Conservation (phyloP, 2,329 filamentous ascomycete genomes). For the Monilinia fructigena region DNA sequence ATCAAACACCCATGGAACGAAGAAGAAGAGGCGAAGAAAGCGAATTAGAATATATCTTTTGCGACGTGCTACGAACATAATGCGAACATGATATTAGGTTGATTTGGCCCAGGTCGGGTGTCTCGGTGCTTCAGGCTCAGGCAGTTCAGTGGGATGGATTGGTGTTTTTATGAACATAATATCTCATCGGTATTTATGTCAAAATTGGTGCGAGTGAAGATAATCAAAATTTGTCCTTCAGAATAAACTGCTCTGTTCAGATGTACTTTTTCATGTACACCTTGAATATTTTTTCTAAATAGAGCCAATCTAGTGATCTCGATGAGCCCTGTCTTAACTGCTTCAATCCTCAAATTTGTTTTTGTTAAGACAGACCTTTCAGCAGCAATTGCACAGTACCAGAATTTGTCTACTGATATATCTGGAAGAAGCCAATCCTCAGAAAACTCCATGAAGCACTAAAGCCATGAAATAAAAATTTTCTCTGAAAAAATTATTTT, state of each 20-base stretch:
- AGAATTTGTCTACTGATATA: background rate
- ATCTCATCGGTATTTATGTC: background rate
- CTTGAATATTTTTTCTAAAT: background rate
- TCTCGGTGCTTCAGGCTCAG: background rate
- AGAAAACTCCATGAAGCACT: background rate
- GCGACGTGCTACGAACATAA: slow-evolving; percentile 11
- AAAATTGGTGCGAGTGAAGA: background rate
- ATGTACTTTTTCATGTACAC: background rate
- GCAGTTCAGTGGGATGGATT: background rate
- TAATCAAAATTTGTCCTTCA: background rate
- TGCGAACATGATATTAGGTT: slow-evolving; percentile 5
- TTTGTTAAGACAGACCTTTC: too few species aligned
- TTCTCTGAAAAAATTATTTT: background rate
- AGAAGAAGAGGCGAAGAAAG: slow-evolving; percentile 41
- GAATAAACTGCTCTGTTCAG: too few species aligned
- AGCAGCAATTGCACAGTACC: background rate
- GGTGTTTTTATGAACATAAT: background rate
- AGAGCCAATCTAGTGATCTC: background rate
- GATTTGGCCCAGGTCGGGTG: background rate
- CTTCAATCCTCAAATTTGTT: background rate
- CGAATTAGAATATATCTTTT: slow-evolving; percentile 22
- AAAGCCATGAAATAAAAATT: background rate
- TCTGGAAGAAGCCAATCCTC: background rate
- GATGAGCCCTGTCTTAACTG: background rate
- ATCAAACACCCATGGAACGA: slow-evolving; percentile 76